Conservation (phyloP, 2,329 filamentous ascomycete species). For the Clarireedia monteithiana region DNA sequence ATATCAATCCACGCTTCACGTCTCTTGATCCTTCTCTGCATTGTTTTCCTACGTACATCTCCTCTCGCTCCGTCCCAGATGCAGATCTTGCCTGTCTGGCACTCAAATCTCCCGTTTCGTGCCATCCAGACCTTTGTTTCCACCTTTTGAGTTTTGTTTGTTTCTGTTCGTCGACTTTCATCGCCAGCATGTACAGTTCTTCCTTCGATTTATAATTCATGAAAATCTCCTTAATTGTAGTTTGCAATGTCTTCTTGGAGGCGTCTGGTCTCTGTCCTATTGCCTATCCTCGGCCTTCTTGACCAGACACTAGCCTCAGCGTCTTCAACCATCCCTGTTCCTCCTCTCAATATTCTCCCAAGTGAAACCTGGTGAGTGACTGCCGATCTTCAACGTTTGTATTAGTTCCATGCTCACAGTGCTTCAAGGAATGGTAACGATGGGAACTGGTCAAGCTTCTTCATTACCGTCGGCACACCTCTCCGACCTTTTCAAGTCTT, state of each 20-base stretch:
- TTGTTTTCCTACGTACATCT: constrained; percentile 6
- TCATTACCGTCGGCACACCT: constrained; percentile 36
- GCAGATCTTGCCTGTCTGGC: constrained; percentile 6
- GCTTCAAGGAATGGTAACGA: constrained; percentile 32
- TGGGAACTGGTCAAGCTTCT: constrained; percentile 63
- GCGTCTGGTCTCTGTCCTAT: constrained; percentile 3
- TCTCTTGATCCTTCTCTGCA: constrained; percentile 5
- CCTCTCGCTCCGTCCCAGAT: neutral
- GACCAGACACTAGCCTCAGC: constrained; percentile 3
- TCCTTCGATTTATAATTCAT: constrained; percentile 3
- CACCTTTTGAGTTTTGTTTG: neutral
- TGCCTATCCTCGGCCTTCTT: neutral
- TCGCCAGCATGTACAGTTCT: constrained; percentile 9
- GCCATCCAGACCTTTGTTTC: neutral
- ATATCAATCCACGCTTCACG: neutral
- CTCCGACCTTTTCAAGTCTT: constrained; percentile 21
- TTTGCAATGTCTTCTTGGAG: constrained; percentile 9
- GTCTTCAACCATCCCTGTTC: neutral
- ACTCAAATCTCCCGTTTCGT: constrained; percentile 2
- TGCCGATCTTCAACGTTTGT: neutral
- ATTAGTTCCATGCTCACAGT: neutral
- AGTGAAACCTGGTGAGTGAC: constrained; percentile 8
- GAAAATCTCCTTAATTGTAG: constrained; percentile 5
- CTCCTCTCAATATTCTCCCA: constrained; percentile 6
- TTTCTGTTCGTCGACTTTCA: neutral